Conservation (phyloP, 2,329 filamentous ascomycete species). For the Penicillium nordicum region DNA sequence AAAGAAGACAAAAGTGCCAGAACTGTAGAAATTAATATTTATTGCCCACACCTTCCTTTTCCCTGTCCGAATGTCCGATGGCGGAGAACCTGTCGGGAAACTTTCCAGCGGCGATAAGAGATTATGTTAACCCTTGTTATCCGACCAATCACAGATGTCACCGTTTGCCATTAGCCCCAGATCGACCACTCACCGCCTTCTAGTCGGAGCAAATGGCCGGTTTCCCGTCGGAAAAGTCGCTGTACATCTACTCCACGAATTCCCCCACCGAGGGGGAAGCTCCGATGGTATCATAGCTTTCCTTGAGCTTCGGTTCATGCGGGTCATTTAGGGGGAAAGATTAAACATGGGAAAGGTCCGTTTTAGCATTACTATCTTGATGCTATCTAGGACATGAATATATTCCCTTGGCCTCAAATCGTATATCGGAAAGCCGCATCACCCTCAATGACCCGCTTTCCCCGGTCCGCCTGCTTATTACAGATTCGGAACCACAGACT, state of each 20-base stretch:
- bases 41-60: background rate
- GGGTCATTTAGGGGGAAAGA: background rate
- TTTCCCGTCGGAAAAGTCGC: conserved; percentile 21
- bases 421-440: conserved; percentile 40
- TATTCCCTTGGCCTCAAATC: conserved; percentile 10
- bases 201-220: background rate
- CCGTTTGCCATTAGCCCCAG: background rate
- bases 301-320: background rate
- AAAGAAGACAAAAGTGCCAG: conserved; percentile 3
- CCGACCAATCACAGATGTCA: background rate
- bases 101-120: conserved; percentile 1
- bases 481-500: conserved; percentile 33
- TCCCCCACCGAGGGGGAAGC: background rate
- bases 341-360: background rate
- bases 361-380: background rate
- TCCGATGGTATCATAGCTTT: background rate
- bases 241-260: background rate
- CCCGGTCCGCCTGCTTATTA: conserved; percentile 35
- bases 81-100: conserved; percentile 7
- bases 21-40: conserved; percentile 6
- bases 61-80: conserved; percentile 7
- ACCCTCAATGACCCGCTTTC: conserved; percentile 35
- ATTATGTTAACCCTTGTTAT: background rate
- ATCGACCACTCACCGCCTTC: background rate
- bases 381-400: background rate